Conservation (phyloP, 345 rosid genomes). For the Eucalyptus erythrocorys region DNA sequence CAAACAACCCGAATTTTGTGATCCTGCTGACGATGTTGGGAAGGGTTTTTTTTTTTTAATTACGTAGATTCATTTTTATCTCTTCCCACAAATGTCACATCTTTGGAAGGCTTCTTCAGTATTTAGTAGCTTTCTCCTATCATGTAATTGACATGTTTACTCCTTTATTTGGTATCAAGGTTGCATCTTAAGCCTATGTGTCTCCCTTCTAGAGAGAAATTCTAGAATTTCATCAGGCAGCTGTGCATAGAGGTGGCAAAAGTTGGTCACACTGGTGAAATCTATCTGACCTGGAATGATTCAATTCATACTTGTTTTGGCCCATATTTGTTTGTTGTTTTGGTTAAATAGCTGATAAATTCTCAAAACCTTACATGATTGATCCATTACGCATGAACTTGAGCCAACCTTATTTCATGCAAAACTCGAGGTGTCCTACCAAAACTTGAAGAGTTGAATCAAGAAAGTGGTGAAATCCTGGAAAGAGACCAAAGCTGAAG, state of each 20-base stretch:
- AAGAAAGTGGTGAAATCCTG: not conserved
- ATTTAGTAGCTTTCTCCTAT: not conserved
- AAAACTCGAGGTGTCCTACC: not conserved
- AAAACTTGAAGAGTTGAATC: not conserved
- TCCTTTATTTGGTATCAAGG: not conserved
- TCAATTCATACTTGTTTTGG: not conserved
- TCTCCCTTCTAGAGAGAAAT: not conserved
- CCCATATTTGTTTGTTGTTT: not conserved
- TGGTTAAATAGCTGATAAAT: not conserved
- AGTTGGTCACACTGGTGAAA: not conserved
- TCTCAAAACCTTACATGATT: not conserved
- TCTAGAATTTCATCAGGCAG: not conserved
- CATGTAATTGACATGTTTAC: not conserved
- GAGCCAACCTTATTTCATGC: not conserved
- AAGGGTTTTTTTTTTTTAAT: not conserved
- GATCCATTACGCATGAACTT: not conserved
- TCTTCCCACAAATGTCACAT: not conserved
- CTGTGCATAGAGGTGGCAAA: not conserved
- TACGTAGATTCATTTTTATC: not conserved
- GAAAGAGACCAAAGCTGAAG: not conserved
- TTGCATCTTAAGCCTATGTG: not conserved
- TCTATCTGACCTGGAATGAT: not conserved
- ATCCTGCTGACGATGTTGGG: not conserved
- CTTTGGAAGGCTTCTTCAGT: not conserved
- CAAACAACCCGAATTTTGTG: not conserved